These are phyloP conservation scores for Fusarium graminum DNA, from an alignment of 2,329 filamentous ascomycete species.

Conservation along the genomic window DNA sequence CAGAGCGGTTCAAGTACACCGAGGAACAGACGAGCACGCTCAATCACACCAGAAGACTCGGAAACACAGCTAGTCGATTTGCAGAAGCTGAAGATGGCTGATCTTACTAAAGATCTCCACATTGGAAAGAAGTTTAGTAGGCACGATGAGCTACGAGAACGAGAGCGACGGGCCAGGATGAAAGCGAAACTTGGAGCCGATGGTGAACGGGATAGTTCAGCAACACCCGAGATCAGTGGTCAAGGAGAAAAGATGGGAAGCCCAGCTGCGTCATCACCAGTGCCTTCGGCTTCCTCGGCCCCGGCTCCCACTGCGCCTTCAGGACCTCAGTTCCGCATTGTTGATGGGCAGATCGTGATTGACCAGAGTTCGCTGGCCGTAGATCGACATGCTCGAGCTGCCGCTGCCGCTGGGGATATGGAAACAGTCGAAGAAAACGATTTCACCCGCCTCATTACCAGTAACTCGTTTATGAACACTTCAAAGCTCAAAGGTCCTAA, in stretches of 20 bases:
- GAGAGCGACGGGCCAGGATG: conserved; percentile 65
- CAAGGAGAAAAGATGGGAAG: conserved; percentile 42
- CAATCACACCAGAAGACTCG: conserved; percentile 72
- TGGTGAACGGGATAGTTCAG: conserved; percentile 43
- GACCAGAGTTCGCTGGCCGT: conserved; percentile 76
- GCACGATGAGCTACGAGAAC: conserved; percentile 78
- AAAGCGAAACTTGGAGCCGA: conserved; percentile 51
- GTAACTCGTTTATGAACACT: conserved; percentile 72
- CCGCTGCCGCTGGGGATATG: conserved; percentile 63
- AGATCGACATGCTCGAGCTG: conserved; percentile 75
- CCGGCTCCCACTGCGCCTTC: conserved; percentile 50
- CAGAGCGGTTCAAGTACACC: conserved; percentile 46
- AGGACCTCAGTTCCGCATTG: conserved; percentile 71
- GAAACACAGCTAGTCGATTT: conserved; percentile 74
- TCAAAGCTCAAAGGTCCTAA: conserved; percentile 74
- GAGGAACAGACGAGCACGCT: conserved; percentile 57
- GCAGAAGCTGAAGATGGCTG: conserved; percentile 76
- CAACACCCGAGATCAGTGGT: conserved; percentile 37
- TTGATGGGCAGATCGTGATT: conserved; percentile 79
- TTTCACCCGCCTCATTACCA: conserved; percentile 78
- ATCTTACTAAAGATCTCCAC: conserved; percentile 76
- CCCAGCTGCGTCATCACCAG: conserved; percentile 44
- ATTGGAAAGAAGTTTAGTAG: conserved; percentile 82
- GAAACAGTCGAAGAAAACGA: conserved; percentile 82
- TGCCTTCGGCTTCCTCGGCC: conserved; percentile 39